These are phyloP conservation scores for Arthromyces matolae DNA, from an alignment of 768 basidiomycete species.

Conservation along the genomic window DNA sequence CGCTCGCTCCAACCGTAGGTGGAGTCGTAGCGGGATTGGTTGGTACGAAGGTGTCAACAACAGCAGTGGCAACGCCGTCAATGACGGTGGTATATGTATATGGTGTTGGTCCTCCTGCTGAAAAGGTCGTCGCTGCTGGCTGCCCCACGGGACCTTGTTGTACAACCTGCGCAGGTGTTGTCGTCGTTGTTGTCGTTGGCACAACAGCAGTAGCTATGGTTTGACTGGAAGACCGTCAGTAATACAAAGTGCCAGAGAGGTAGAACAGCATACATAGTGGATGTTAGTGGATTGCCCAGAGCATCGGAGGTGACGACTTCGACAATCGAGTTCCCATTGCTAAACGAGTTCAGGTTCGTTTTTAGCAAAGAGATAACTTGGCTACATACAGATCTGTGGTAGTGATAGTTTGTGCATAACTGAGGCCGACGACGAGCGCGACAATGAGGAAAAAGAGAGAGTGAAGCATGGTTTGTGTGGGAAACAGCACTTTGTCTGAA, in stretches of 20 bases:
- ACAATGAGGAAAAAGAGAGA: conserved; percentile 17
- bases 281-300: conserved; percentile 11
- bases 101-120: conserved; percentile 45
- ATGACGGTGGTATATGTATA: conserved; percentile 49
- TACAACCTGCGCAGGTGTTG: conserved; percentile 19
- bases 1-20: conserved; percentile 21
- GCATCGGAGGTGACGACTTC: conserved; percentile 27
- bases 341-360: conserved; percentile 17
- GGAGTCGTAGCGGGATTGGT: conserved; percentile 31
- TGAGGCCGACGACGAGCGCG: conserved; percentile 20
- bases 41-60: conserved; percentile 38
- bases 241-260: neutral
- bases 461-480: conserved; percentile 15
- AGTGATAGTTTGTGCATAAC: conserved; percentile 43
- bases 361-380: neutral
- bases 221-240: conserved; percentile 14
- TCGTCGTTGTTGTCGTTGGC: conserved; percentile 20
- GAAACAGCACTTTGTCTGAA: conserved; percentile 1
- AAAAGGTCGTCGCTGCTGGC: conserved; percentile 35
- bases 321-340: conserved; percentile 49
- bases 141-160: conserved; percentile 57
- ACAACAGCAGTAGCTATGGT: conserved; percentile 16
- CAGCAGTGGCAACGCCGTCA: conserved; percentile 29
- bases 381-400: conserved; percentile 43
- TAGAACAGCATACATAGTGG: conserved; percentile 11